Conservation (phyloP, 768 basidiomycete genomes). For the Ramaria rubella region DNA sequence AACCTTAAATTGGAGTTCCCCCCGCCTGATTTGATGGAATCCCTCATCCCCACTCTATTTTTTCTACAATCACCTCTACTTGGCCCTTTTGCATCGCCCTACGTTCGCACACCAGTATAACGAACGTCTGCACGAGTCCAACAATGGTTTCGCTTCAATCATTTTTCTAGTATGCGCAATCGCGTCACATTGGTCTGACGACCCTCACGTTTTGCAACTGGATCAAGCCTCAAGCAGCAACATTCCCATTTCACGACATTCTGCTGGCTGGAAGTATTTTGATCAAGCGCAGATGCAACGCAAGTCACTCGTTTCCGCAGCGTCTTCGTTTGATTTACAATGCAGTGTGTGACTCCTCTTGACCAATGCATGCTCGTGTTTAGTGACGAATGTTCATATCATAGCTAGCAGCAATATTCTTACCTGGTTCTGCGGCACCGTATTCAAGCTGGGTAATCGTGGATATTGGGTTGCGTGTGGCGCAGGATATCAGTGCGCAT, state of each 20-base stretch:
- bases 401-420: slow-evolving; percentile 37
- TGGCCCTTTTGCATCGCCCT: slow-evolving; percentile 68
- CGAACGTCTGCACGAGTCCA: slow-evolving; percentile 42
- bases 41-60: slow-evolving; percentile 66
- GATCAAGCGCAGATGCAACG: slow-evolving; percentile 56
- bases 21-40: slow-evolving; percentile 35
- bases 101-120: slow-evolving; percentile 50
- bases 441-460: slow-evolving; percentile 61
- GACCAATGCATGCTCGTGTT: background rate
- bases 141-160: slow-evolving; percentile 48
- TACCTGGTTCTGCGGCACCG: slow-evolving; percentile 52
- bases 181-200: slow-evolving; percentile 52
- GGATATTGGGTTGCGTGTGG: slow-evolving; percentile 62
- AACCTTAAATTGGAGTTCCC: slow-evolving; percentile 24
- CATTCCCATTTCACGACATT: slow-evolving; percentile 27
- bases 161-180: slow-evolving; percentile 69
- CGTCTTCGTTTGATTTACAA: slow-evolving; percentile 69
- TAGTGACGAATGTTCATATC: background rate
- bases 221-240: slow-evolving; percentile 24
- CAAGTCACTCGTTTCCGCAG: slow-evolving; percentile 48
- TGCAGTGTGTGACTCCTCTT: slow-evolving; percentile 35
- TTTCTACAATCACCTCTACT: slow-evolving; percentile 41
- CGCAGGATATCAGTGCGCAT: slow-evolving; percentile 73
- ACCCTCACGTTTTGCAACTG: slow-evolving; percentile 44
- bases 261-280: slow-evolving; percentile 54